Conservation (phyloP, 306 rosid genomes). For the Quillaja saponaria region DNA sequence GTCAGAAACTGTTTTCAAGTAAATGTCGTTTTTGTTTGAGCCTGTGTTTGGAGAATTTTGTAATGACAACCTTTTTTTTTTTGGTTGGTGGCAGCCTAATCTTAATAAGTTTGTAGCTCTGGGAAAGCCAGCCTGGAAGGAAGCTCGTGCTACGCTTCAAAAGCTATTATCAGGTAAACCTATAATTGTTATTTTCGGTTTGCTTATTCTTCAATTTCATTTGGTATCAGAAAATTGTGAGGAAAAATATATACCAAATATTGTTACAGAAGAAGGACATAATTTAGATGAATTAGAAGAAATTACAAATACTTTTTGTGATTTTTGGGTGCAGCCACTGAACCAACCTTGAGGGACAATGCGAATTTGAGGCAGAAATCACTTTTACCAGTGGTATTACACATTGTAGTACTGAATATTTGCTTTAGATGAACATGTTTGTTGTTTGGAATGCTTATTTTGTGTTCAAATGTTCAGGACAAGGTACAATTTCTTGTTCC, state of each 20-base stretch:
- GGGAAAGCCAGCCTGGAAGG: constrained; percentile 96
- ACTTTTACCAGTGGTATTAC: constrained; percentile 70
- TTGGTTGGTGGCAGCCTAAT: constrained; percentile 54
- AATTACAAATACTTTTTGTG: constrained; percentile 3
- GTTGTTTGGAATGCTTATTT: constrained; percentile 16
- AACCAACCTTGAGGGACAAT: constrained; percentile 78
- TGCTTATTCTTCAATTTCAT: no score
- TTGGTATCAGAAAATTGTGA: no score
- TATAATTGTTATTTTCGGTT: no score
- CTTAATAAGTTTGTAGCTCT: constrained; percentile 82
- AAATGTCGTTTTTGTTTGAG: no score
- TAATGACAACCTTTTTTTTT: constrained; percentile 11
- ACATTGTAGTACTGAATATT: constrained; percentile 9
- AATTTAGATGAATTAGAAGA: background rate
- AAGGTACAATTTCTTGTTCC: constrained; percentile 78
- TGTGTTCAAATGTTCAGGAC: constrained; percentile 48
- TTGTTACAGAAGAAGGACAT: background rate
- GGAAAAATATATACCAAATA: no score
- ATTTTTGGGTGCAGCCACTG: constrained; percentile 58
- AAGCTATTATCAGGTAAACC: constrained; percentile 73
- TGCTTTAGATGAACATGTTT: constrained; percentile 15
- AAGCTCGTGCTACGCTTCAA: constrained; percentile 89
- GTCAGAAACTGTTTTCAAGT: no score
- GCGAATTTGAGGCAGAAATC: constrained; percentile 64
- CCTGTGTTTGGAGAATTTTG: no score